Base-by-base conservation (phyloP, 2,329 filamentous ascomycete species). In the Zymoseptoria pseudotritici region DNA sequence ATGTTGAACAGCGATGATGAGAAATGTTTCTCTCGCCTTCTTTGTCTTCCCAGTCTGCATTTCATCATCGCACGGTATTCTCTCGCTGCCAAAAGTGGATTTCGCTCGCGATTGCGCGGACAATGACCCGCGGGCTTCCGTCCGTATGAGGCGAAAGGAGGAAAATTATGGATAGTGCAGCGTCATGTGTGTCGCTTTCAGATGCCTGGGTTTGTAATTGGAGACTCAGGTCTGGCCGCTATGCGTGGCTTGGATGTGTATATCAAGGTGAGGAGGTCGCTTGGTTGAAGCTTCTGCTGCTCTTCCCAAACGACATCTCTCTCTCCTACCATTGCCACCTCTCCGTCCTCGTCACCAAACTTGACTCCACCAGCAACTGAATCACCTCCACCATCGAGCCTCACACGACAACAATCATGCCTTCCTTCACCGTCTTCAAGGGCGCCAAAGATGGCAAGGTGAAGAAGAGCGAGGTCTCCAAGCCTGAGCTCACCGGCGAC, bases 391-490 rank as follows among this genome's bases (percentile, higher is more conserved):
- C 17, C 10, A 26, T 26, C 24, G 6, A 42, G 17, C 36, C 36
- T 46, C 36, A 17, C 11, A 17, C 11, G 13, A 22, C 55, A 29
- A 57, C 42, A 55, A 67, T 58, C 58, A 73, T 73, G 72, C 66
- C 69, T 65, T 70, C 70, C 57, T 86, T 86, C 77, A 87, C 83
- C 49, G 82, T 87, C 59, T 87, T 79, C 80, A 86, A 85, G 70
- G 86, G 86, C 65, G 78, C 78, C 64, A 77, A 82, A 65, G 79
- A 80, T 59, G 84, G 85, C 67, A 76, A 77, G 60, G 82, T 86
- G 67, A 71, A 78, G 59, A 74, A 84, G 70, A 70, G 74, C 52
- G 76, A 75, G 54, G 82, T 79, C 51, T 78, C 66, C 53, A 79
- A 76, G 61, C 74, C 74, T 29, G 75, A 80, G 17, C 71, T 83